These are phyloP conservation scores for Pleomassaria siparia DNA, from an alignment of 2,329 filamentous ascomycete genomes.

Conservation along the genomic window DNA sequence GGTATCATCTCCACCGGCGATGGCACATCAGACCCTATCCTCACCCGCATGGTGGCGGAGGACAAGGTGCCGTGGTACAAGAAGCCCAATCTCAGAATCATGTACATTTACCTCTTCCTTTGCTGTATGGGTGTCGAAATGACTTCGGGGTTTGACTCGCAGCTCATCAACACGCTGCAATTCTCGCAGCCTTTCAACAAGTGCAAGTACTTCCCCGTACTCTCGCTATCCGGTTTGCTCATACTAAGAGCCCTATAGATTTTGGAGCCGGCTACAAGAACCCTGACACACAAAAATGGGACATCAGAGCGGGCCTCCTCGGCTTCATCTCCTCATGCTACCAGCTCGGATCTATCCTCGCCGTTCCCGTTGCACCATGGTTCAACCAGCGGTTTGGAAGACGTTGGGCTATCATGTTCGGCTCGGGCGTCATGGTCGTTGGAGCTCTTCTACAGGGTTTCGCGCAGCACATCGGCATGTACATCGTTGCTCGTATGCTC, in stretches of 20 bases:
- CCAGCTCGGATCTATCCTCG: constrained; percentile 38
- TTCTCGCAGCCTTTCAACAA: constrained; percentile 38
- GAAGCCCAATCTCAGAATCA: constrained; percentile 41
- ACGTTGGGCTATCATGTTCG: constrained; percentile 59
- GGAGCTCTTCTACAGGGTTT: constrained; percentile 62
- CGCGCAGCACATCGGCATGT: constrained; percentile 54
- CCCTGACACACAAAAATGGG: constrained; percentile 15
- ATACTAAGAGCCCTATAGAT: constrained; percentile 14
- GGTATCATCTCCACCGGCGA: constrained; percentile 1
- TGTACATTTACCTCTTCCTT: constrained; percentile 43
- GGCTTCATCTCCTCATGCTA: constrained; percentile 41
- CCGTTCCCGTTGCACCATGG: constrained; percentile 37
- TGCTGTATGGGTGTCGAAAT: constrained; percentile 43
- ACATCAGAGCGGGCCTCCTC: constrained; percentile 29
- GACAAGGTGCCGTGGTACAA: constrained; percentile 49
- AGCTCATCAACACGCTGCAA: constrained; percentile 41
- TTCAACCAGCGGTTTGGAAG: constrained; percentile 51
- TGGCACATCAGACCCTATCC: constrained; percentile 41
- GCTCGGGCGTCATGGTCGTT: constrained; percentile 59
- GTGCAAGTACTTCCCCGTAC: constrained; percentile 19
- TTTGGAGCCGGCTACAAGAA: constrained; percentile 32
- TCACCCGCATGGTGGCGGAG: constrained; percentile 46
- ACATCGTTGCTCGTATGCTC: constrained; percentile 60
- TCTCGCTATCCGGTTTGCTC: neutral
- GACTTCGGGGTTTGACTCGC: constrained; percentile 42